These are phyloP conservation scores for Cydonia oblonga DNA, from an alignment of 331 rosid genomes.

Conservation along the genomic window DNA sequence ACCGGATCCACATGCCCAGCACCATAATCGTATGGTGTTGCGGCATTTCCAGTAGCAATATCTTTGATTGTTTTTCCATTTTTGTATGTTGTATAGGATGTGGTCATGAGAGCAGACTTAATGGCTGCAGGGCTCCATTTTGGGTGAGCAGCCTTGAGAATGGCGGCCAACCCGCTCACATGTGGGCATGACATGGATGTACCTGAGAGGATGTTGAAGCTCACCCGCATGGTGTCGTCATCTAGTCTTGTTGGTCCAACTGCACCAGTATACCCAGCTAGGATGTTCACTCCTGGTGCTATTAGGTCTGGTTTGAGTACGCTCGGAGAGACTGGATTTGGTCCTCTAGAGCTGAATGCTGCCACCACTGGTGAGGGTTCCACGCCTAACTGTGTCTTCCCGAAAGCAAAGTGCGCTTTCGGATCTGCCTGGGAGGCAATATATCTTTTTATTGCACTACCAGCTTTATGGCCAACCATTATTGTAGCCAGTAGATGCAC, in stretches of 20 bases:
- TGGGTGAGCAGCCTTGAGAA: constrained; percentile 53
- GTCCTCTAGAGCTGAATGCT: constrained; percentile 74
- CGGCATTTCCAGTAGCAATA: constrained; percentile 31
- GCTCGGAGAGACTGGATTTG: constrained; percentile 33
- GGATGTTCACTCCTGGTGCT: constrained; percentile 68
- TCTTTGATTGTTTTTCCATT: constrained; percentile 43
- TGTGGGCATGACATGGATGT: constrained; percentile 89
- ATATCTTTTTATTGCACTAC: constrained; percentile 37
- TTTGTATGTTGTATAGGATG: constrained; percentile 52
- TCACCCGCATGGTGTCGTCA: constrained; percentile 36
- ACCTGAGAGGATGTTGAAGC: constrained; percentile 54
- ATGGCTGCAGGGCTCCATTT: constrained; percentile 80
- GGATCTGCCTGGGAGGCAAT: constrained; percentile 28
- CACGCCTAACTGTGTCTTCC: constrained; percentile 41
- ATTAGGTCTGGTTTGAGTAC: constrained; percentile 70
- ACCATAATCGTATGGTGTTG: constrained; percentile 60
- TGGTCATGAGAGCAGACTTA: constrained; percentile 77
- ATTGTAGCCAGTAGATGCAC: constrained; percentile 38
- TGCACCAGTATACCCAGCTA: constrained; percentile 60
- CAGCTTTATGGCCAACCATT: constrained; percentile 38
- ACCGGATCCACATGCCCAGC: constrained; percentile 67
- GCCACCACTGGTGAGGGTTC: constrained; percentile 64
- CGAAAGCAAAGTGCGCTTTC: constrained; percentile 22
- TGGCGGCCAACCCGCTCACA: constrained; percentile 62
- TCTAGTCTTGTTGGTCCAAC: constrained; percentile 39